These are phyloP conservation scores for Pelargonium cotyledonis DNA, from an alignment of 441 rosid species.

Conservation along the genomic window DNA sequence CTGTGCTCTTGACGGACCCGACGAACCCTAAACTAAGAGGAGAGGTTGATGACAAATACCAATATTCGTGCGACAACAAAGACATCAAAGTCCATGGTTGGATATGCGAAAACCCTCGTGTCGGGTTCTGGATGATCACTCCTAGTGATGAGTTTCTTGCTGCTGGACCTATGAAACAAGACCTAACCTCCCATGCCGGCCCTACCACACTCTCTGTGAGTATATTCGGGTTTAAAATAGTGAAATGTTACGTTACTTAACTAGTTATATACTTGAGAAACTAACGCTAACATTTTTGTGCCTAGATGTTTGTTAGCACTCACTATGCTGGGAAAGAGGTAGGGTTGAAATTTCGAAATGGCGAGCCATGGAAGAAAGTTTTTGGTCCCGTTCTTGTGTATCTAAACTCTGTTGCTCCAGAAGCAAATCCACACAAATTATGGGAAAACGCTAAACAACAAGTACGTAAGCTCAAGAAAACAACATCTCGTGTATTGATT, in stretches of 20 bases:
- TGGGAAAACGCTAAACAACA: conserved; percentile 74
- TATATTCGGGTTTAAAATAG: no score
- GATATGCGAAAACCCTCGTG: conserved; percentile 52
- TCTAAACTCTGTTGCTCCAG: conserved; percentile 43
- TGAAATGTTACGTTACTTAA: no score
- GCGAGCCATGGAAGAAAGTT: conserved; percentile 72
- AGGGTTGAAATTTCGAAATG: conserved; percentile 37
- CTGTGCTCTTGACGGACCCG: conserved; percentile 18
- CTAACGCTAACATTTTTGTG: no score
- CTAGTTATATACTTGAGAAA: no score
- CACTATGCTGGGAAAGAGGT: conserved; percentile 61
- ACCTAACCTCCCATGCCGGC: no score
- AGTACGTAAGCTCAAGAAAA: conserved; percentile 25
- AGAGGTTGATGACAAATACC: conserved; percentile 74
- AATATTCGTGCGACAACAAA: conserved; percentile 60
- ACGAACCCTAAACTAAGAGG: conserved; percentile 19
- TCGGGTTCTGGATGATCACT: conserved; percentile 74
- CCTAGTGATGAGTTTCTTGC: conserved; percentile 69
- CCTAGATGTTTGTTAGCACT: conserved; percentile 59
- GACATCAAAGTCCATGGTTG: conserved; percentile 65
- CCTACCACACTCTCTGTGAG: conserved; percentile 63
- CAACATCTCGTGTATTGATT: no score
- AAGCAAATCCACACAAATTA: conserved; percentile 33
- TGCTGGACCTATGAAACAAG: conserved; percentile 67
- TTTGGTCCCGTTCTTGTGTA: conserved; percentile 68